Base-by-base conservation (phyloP, 2,329 filamentous ascomycete genomes). In the Cytospora piceicola region DNA sequence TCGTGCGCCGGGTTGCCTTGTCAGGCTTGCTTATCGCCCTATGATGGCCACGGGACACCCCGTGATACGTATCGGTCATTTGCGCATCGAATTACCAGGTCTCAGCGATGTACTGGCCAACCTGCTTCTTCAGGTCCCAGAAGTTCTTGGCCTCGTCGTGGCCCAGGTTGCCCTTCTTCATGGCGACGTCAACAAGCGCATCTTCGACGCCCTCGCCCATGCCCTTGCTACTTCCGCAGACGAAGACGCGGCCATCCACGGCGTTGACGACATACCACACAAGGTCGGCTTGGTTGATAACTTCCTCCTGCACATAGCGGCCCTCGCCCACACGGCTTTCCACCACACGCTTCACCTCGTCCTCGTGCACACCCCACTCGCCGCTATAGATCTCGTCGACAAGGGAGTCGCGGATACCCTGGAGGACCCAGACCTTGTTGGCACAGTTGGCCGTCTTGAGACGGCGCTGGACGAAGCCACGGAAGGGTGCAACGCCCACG, bases 191-290 rank as follows among this genome's bases (percentile, higher is more conserved):
- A 30, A 97, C 83, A 17, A 99, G 83, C 0, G 94, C 92, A 56
- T 88, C 84, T 76, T 98, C 91, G 3, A 99, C 95, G 54, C 95
- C 95, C 77, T 98, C 95, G 67, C 95, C 95, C 95, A 99, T 99
- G 64, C 95, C 95, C 80, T 92, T 93, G 74, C 89, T 93, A 78
- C 91, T 96, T 58, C 95, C 95, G 76, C 95, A 99, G 66, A 99
- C 95, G 75, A 99, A 99, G 61, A 98, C 89, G 61, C 95, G 89
- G 1, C 95, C 95, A 73, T 99, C 95, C n/a, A 98, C 83, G 2
- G 93, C 89, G 76, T 98, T 98, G 82, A 96, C 91, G 69, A 98
- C 93, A 77, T 93, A 96, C 95, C 95, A 99, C 20, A 98, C 94
- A n/a, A 98, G 85, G 74, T 98, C 95, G 1, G 94, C 92, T 76